Percentiles rank a stretch among this genome's conserved stretches.
Evolutionary conservation across 257 asterid genomes (phyloP).

Genomic region (Primulina tabacum): DNA sequence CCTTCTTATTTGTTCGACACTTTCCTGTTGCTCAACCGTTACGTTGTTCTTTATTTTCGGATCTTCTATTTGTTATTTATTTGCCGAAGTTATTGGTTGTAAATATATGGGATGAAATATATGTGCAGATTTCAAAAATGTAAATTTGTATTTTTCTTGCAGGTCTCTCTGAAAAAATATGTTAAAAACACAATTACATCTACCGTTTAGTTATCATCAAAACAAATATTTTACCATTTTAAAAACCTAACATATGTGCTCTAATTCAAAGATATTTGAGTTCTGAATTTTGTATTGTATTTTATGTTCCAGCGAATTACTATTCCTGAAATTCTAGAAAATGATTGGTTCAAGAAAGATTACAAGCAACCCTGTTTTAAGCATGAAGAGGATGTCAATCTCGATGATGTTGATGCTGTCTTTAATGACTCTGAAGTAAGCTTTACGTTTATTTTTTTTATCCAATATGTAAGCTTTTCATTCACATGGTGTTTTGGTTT

Average conservation of each 20-base stretch:
- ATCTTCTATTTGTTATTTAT: too few species aligned
- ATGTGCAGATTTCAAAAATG: too few species aligned
- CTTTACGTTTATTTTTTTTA: background rate
- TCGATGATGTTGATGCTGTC: constrained; percentile 72
- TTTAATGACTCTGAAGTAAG: constrained; percentile 62
- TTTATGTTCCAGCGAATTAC: constrained; percentile 55
- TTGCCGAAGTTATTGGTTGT: too few species aligned
- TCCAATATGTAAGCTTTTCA: constrained; percentile 26
- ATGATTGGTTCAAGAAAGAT: constrained; percentile 77
- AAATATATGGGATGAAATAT: too few species aligned
- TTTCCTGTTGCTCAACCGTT: background rate
- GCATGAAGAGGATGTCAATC: constrained; percentile 60
- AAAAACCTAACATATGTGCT: too few species aligned
- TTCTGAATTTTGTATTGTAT: constrained; percentile 15
- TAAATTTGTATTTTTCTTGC: too few species aligned
- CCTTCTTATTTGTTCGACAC: background rate
- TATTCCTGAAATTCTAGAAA: constrained; percentile 59
- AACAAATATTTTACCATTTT: too few species aligned
- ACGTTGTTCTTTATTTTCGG: too few species aligned
- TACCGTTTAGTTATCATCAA: too few species aligned
- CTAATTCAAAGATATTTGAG: background rate
- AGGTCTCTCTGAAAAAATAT: too few species aligned
- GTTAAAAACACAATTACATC: too few species aligned
- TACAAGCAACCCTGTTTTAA: constrained; percentile 62
- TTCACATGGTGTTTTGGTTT: background rate